A percentile compares a stretch with the other conserved stretches of the same genome.
Evolutionary conservation across 495 filamentous ascomycete species (phyloP).

Genomic region (Hyaloscypha variabilis): DNA sequence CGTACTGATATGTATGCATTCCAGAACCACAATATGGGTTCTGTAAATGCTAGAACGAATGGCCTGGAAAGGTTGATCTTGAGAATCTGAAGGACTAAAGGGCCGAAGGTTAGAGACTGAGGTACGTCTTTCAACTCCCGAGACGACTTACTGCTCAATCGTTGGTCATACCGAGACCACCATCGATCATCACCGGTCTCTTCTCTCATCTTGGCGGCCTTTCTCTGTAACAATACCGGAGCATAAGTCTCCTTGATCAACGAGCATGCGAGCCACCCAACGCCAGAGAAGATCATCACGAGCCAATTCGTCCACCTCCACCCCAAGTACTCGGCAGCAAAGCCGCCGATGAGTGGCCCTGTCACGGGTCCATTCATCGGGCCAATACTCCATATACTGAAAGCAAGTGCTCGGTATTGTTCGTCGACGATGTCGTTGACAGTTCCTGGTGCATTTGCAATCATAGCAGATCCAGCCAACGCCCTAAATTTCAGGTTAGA

Average conservation of each 20-base stretch:
- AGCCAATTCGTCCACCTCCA: constrained; percentile 93
- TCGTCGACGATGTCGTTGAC: constrained; percentile 77
- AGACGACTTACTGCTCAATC: constrained; percentile 38
- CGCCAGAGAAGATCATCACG: constrained; percentile 67
- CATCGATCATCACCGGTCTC: constrained; percentile 74
- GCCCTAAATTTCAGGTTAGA: constrained; percentile 47
- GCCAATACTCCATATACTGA: constrained; percentile 77
- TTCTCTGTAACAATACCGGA: constrained; percentile 69
- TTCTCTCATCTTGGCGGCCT: constrained; percentile 69
- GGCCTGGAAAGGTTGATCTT: constrained; percentile 76
- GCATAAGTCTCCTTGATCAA: constrained; percentile 77
- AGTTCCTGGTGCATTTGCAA: constrained; percentile 81
- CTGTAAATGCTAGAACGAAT: constrained; percentile 75
- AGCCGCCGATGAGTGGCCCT: constrained; percentile 35
- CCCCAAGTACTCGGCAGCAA: constrained; percentile 56
- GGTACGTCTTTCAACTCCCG: constrained; percentile 10
- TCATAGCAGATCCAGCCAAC: constrained; percentile 75
- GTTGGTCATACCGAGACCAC: constrained; percentile 77
- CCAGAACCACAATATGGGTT: constrained; percentile 88
- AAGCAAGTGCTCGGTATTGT: constrained; percentile 68
- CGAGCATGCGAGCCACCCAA: constrained; percentile 52
- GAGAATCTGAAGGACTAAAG: constrained; percentile 53
- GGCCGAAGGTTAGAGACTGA: constrained; percentile 4
- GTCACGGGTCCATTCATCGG: constrained; percentile 76
- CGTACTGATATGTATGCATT: constrained; percentile 64